A percentile compares a stretch with the other conserved stretches of the same genome.
Conservation (phyloP, 2,329 filamentous ascomycete genomes). For the Curvularia spicifera region DNA sequence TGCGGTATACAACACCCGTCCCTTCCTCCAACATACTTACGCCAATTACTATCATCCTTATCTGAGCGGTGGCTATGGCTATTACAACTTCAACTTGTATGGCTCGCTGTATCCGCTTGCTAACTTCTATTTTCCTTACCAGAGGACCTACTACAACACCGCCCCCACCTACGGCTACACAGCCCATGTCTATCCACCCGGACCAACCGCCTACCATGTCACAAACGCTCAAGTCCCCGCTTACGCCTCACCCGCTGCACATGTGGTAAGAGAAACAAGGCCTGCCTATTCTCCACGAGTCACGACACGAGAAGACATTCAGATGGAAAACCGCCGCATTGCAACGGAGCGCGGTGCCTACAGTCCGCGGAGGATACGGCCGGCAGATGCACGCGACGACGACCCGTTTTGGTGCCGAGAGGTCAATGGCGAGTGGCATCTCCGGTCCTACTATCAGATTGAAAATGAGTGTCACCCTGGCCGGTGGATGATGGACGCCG, state of each 20-base stretch:
- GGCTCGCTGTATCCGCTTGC: conserved; percentile 42
- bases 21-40: conserved; percentile 29
- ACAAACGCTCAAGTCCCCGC: conserved; percentile 29
- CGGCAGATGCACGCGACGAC: conserved; percentile 41
- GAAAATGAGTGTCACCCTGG: conserved; percentile 49
- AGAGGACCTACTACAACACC: conserved; percentile 41
- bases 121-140: conserved; percentile 45
- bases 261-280: conserved; percentile 20
- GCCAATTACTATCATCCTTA: conserved; percentile 23
- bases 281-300: conserved; percentile 17
- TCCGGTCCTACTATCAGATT: conserved; percentile 47
- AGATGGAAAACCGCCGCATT: conserved; percentile 39
- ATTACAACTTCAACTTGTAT: conserved; percentile 34
- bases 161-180: conserved; percentile 31
- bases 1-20: conserved; percentile 34
- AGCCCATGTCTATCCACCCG: conserved; percentile 35
- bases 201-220: conserved; percentile 33
- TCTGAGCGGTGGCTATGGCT: conserved; percentile 31
- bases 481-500: conserved; percentile 45
- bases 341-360: conserved; percentile 45
- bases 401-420: conserved; percentile 50
- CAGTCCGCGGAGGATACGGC: conserved; percentile 38
- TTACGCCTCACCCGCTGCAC: conserved; percentile 7
- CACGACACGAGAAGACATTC: conserved; percentile 34
- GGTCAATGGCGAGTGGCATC: conserved; percentile 45